phyloP scores from a whole-genome alignment of 1,139 yeast genomes.

The Lodderomyces margitis region DNA sequence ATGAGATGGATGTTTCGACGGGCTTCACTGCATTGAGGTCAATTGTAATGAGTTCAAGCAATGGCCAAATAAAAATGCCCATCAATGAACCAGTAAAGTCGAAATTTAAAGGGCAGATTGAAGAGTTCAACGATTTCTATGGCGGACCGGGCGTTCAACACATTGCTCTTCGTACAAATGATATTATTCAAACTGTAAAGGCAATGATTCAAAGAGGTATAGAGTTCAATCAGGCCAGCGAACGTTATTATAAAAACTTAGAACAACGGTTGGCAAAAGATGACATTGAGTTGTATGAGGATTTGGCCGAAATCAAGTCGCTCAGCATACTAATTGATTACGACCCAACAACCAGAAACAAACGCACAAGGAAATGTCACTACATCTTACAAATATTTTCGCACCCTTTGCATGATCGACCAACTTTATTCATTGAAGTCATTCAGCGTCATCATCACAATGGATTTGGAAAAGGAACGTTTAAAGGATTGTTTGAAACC shows the following conservation, averaged over 20 bases:
- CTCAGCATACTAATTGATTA: conserved; percentile 69
- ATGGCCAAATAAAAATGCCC: conserved; percentile 72
- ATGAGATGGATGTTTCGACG: conserved; percentile 70
- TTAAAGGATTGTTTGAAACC: conserved; percentile 75
- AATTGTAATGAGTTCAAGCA: conserved; percentile 70
- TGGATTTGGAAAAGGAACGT: conserved; percentile 88
- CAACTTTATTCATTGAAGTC: conserved; percentile 76
- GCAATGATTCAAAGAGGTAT: conserved; percentile 58
- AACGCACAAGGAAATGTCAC: conserved; percentile 39
- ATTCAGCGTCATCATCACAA: conserved; percentile 77
- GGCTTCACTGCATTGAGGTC: conserved; percentile 68
- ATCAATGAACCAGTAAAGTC: conserved; percentile 81
- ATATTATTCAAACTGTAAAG: conserved; percentile 58
- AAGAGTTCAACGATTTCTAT: conserved; percentile 73
- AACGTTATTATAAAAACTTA: conserved; percentile 53
- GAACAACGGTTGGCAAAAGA: conserved; percentile 36
- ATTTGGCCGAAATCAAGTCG: conserved; percentile 34
- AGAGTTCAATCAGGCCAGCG: conserved; percentile 63
- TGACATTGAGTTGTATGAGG: conserved; percentile 46
- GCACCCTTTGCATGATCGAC: conserved; percentile 72
- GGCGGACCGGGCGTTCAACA: conserved; percentile 86
- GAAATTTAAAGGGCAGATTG: conserved; percentile 67
- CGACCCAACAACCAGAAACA: conserved; percentile 47
- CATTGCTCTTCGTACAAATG: conserved; percentile 61
- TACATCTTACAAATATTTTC: conserved; percentile 78